Conservation (phyloP, 352 stramenopile genomes). For the Globisporangium recalcitrans region DNA sequence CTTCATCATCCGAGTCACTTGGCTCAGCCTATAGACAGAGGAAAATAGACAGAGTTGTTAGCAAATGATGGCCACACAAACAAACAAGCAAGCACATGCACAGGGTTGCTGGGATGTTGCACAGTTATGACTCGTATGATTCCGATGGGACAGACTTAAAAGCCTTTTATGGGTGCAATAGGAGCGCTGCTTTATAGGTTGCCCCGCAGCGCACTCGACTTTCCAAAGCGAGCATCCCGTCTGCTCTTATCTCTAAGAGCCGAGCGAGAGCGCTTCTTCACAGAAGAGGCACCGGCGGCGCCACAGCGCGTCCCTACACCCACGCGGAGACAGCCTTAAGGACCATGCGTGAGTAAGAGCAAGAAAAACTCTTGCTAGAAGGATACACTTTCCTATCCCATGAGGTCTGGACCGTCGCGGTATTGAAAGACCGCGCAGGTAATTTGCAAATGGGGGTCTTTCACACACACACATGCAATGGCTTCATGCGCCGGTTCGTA, state of each 20-base stretch:
- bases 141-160: constrained; percentile 73
- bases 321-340: constrained; percentile 89
- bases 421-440: constrained; percentile 45
- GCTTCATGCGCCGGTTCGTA: constrained; percentile 23
- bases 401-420: constrained; percentile 72
- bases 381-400: constrained; percentile 82
- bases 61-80: neutral
- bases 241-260: constrained; percentile 12
- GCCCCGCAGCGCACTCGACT: neutral
- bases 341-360: constrained; percentile 76
- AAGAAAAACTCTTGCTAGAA: constrained; percentile 76
- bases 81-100: neutral
- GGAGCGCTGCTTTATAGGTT: constrained; percentile 14
- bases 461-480: constrained; percentile 19
- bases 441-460: constrained; percentile 66
- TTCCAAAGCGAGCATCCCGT: constrained; percentile 7
- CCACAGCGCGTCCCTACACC: constrained; percentile 43
- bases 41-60: constrained; percentile 9
- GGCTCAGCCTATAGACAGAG: constrained; percentile 22
- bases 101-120: constrained; percentile 51
- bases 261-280: constrained; percentile 20
- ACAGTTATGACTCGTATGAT: constrained; percentile 93
- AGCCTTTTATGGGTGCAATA: constrained; percentile 61
- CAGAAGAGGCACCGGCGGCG: constrained; percentile 20
- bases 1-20: constrained; percentile 36